Base-by-base conservation (phyloP, 2,329 filamentous ascomycete genomes). In the Aureobasidium sp. region DNA sequence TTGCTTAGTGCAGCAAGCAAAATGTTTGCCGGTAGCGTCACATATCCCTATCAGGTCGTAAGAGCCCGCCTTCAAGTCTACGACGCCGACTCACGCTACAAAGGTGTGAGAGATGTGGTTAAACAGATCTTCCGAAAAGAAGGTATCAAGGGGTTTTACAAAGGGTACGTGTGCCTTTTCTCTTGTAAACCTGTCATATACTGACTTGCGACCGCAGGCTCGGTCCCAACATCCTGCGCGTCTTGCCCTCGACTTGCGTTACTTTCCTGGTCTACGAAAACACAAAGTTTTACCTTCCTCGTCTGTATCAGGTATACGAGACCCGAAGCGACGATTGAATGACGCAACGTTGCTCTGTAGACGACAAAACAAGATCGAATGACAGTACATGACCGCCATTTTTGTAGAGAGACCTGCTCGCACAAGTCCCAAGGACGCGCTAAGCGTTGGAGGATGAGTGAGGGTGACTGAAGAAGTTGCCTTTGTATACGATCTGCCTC, bases 211-310 rank as follows among this genome's bases (percentile, higher is more conserved):
- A 7, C 41, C 8, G 27, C 10, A 49, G 72, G 70, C 1, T 74
- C 97, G 54, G 82, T 88, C 35, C 91, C 1, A 95, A 91, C 60
- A 79, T 95, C n/a, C 75, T 95, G 49, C 80, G 93, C 57, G 93
- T 97, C 24, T 76, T 98, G 68, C 93, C 93, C 3, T 90, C 90
- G 27, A 97, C 93, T 3, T 95, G 93, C 80, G 88, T 96, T 51
- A 97, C 91, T 1, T 97, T 98, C 66, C 70, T 98, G 62, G 90
- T 97, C 21, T 97, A 97, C 70, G 93, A 98, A 74, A 97, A 97
- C 69, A 84, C 86, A 56, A 90, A 86, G 71, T 82, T 79, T 60
- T 84, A 88, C 66, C 67, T 94, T 30, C 74, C 74, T 4, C 65
- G 66, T 41, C 59, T 73, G 25, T 71, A 61, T 29, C 24, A 55